Conservation (phyloP, 495 filamentous ascomycete genomes). For the Chaetomium tenue region DNA sequence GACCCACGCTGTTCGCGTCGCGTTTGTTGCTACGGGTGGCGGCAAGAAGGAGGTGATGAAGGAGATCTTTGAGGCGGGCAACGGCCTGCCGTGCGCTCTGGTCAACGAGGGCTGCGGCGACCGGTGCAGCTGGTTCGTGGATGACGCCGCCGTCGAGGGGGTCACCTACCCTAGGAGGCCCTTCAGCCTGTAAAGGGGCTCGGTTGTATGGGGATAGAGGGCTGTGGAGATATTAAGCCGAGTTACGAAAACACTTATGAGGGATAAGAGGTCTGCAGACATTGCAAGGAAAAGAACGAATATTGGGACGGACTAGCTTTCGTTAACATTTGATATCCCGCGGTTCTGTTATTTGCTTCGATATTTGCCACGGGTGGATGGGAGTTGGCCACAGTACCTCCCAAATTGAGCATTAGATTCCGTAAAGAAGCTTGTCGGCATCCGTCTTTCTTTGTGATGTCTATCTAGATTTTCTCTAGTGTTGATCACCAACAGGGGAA, state of each 20-base stretch:
- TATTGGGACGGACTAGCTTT: constrained; percentile 6
- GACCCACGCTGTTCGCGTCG: constrained; percentile 76
- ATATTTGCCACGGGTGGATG: background rate
- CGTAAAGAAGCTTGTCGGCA: background rate
- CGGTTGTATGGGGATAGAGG: background rate
- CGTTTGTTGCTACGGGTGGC: constrained; percentile 84
- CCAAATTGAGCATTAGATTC: background rate
- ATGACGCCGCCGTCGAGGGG: constrained; percentile 75
- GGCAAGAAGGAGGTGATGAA: constrained; percentile 90
- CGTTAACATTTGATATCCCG: constrained; percentile 21
- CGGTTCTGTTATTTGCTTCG: constrained; percentile 3
- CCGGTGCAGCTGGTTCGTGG: constrained; percentile 93
- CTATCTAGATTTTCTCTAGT: background rate
- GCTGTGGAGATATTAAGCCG: too few species aligned
- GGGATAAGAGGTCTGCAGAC: background rate
- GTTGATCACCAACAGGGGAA: too few species aligned
- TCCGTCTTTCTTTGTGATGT: background rate
- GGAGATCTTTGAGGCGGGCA: constrained; percentile 77
- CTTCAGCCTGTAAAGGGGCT: constrained; percentile 33
- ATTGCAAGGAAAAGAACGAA: background rate
- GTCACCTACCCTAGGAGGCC: constrained; percentile 71
- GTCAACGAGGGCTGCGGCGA: constrained; percentile 81
- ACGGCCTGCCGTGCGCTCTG: constrained; percentile 80
- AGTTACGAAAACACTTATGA: background rate
- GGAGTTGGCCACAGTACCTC: background rate